A percentile compares a stretch with the other conserved stretches of the same genome.
These are phyloP conservation scores for Mesembryanthemum crystallinum DNA, from an alignment of 148 eudicot genomes.

Conservation along the genomic window DNA sequence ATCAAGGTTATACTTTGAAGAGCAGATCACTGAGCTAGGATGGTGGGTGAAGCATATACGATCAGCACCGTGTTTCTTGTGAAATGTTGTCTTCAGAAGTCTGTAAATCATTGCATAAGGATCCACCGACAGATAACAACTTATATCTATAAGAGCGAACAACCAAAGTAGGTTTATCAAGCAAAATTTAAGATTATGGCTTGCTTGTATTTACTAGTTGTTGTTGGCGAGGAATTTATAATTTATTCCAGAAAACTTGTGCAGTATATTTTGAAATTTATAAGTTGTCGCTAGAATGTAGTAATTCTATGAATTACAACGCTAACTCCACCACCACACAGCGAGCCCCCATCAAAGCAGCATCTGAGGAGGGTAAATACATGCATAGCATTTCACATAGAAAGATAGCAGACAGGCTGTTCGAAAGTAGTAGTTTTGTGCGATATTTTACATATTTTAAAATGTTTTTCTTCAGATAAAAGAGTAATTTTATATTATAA, in stretches of 20 bases:
- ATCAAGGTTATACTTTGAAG: slow-evolving; percentile 75
- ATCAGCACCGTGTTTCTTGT: slow-evolving; percentile 94
- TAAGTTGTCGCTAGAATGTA: not conserved
- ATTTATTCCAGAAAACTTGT: no score
- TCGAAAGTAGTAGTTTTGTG: not conserved
- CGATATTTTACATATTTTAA: no score
- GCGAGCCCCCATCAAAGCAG: not conserved
- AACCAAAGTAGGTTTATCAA: not conserved
- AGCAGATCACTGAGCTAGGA: slow-evolving; percentile 79
- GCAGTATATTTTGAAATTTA: no score
- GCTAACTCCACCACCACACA: not conserved
- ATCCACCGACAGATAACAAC: not conserved
- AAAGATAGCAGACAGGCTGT: not conserved
- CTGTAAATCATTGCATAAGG: slow-evolving; percentile 35
- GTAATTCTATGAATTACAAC: not conserved
- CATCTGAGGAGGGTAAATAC: not conserved
- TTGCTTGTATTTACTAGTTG: not conserved
- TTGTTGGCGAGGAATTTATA: no score
- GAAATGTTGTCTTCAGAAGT: slow-evolving; percentile 90
- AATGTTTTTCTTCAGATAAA: no score
- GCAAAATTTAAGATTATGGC: not conserved
- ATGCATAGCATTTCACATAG: not conserved
- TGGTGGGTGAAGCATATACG: slow-evolving; percentile 96
- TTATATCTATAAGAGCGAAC: not conserved
- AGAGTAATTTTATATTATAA: no score